Conservation (phyloP, 352 stramenopile species). For the Globisporangium perplexum region DNA sequence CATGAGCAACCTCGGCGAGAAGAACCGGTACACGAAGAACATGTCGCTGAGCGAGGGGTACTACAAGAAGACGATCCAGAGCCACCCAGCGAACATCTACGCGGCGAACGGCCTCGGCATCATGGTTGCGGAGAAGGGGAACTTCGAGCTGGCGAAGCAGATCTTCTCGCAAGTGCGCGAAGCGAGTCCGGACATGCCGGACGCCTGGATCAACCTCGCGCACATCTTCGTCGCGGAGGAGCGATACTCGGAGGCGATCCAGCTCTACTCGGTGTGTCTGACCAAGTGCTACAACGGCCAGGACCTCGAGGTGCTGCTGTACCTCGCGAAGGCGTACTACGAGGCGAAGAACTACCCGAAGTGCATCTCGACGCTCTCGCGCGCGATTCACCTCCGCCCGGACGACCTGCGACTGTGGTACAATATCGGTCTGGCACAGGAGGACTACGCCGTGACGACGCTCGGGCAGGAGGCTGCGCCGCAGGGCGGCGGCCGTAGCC, state of each 20-base stretch:
- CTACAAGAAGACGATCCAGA: slow-evolving; percentile 94
- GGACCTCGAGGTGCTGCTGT: slow-evolving; percentile 72
- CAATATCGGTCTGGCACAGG: slow-evolving; percentile 79
- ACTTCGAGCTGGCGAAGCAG: slow-evolving; percentile 94
- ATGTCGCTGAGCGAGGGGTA: slow-evolving; percentile 93
- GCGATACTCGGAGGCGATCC: slow-evolving; percentile 93
- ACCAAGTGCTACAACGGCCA: slow-evolving; percentile 88
- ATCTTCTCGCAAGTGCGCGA: slow-evolving; percentile 96
- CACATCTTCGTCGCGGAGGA: slow-evolving; percentile 97
- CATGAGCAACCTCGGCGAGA: slow-evolving; percentile 96
- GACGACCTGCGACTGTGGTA: slow-evolving; percentile 83
- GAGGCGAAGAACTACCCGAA: slow-evolving; percentile 87
- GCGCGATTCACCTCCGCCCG: slow-evolving; percentile 70
- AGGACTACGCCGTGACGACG: slow-evolving; percentile 84
- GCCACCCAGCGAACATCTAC: slow-evolving; percentile 93
- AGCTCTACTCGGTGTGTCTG: slow-evolving; percentile 93
- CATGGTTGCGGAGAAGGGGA: slow-evolving; percentile 97
- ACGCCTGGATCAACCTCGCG: slow-evolving; percentile 96
- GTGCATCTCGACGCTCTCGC: slow-evolving; percentile 80
- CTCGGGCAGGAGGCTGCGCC: slow-evolving; percentile 64
- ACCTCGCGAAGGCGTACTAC: slow-evolving; percentile 87
- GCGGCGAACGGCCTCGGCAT: slow-evolving; percentile 97
- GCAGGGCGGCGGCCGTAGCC: slow-evolving; percentile 19
- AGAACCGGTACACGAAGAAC: slow-evolving; percentile 95
- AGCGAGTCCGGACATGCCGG: slow-evolving; percentile 93